phyloP scores from a whole-genome alignment of 73 alveolate genomes.

The Paramecium tetraurelia region DNA sequence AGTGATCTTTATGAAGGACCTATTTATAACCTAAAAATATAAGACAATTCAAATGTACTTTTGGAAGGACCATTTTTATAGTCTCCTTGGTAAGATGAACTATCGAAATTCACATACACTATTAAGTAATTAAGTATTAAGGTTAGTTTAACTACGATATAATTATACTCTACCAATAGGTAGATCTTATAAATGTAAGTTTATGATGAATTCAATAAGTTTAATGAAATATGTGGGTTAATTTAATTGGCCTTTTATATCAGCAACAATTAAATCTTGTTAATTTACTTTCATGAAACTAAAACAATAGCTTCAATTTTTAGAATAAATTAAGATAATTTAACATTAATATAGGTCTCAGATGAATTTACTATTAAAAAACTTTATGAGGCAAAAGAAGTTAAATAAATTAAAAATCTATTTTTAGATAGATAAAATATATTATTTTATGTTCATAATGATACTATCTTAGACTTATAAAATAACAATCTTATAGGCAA shows the following conservation, averaged over 20 bases:
- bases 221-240: background rate
- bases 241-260: background rate
- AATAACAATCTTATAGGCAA: background rate
- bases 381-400: background rate
- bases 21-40: background rate
- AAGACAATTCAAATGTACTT: background rate
- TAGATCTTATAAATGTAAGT: background rate
- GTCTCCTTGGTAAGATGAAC: background rate
- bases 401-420: background rate
- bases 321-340: background rate
- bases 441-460: background rate
- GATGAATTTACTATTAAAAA: background rate
- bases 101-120: background rate
- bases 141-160: background rate
- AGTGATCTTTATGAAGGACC: background rate
- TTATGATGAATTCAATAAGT: background rate
- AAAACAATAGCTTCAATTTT: background rate
- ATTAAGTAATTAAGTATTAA: background rate
- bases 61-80: background rate
- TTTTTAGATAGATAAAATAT: background rate
- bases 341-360: background rate
- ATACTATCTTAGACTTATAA: background rate
- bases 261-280: background rate
- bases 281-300: background rate
- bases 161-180: background rate